Evolutionary conservation across 805 yeast species (phyloP), one percentile per base, ranked within the genome.

Genomic region (Kazachstania taianensis): DNA sequence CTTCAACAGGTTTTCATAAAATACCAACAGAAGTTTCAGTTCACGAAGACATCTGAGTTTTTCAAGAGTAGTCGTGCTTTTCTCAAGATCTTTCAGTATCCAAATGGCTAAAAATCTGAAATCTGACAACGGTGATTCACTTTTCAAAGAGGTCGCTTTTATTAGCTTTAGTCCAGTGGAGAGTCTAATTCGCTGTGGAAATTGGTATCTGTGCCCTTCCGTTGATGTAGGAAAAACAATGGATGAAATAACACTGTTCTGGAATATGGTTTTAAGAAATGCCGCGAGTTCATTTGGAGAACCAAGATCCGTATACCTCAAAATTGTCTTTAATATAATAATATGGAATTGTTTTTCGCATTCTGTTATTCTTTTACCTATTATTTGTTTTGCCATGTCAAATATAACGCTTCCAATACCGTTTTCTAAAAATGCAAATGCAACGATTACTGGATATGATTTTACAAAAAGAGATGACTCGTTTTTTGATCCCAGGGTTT

Each of bases 1-100:
- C 7, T 20, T 13, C 5, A 47, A 12, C 1, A n/a, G 5, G 9
- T 30, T 23, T 20, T 44, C 46, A 33, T 35, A 45, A 2, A 45
- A 7, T 1, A 48, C 30, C 5, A 53, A 15, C 4, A 51, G 7
- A 6, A 36, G 32, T 27, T 48, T 46, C 12, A 53, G 16, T 19
- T 43, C 48, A n/a, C 58, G 38, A 3, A 53, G 10, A 12, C 40
- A 42, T 23, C 36, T 32, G 2, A 46, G n/a, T 15, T 38, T 37
- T 20, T 43, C 46, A n/a, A 36, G 28, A 1, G 12, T 4, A 14
- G 36, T 26, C 6, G 16, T 25, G 2, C 46, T 27, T 1, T 24
- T 16, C 20, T 44, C 48, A 7, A 53, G 36, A 15, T 53, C 56
- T 7, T 40, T 33, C 7, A 51, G 23, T 13, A 47, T 32, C 45